These are phyloP conservation scores for Metschnikowia borealis DNA, from an alignment of 805 yeast genomes.

Conservation along the genomic window DNA sequence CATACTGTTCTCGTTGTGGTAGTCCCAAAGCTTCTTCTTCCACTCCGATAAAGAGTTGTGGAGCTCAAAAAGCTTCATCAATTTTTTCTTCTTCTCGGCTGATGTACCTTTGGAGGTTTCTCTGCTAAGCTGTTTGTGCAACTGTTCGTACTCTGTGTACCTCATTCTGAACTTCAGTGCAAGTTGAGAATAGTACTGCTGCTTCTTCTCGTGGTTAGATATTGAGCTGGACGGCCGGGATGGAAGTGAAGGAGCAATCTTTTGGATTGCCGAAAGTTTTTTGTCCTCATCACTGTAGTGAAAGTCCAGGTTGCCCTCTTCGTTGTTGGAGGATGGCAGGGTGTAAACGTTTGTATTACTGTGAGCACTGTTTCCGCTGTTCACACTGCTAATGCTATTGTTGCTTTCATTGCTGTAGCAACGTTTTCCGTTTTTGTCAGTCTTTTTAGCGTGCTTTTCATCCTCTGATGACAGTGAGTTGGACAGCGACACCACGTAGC, in stretches of 20 bases:
- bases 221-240: conserved; percentile 15
- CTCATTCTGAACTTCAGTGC: conserved; percentile 16
- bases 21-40: conserved; percentile 55
- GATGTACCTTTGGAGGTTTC: conserved; percentile 8
- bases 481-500: conserved; percentile 16
- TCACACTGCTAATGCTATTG: conserved; percentile 13
- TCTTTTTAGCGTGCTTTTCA: conserved; percentile 17
- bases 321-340: conserved; percentile 36
- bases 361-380: conserved; percentile 7
- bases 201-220: conserved; percentile 18
- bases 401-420: conserved; percentile 13
- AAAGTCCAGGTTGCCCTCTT: conserved; percentile 18
- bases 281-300: conserved; percentile 15
- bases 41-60: conserved; percentile 51
- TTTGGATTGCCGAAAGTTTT: conserved; percentile 4
- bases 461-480: conserved; percentile 22
- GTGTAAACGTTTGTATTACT: conserved; percentile 20
- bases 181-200: conserved; percentile 16
- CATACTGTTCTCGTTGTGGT: conserved; percentile 29
- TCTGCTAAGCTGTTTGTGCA: conserved; percentile 12
- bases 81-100: conserved; percentile 17
- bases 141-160: conserved; percentile 17
- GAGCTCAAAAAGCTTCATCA: conserved; percentile 43
- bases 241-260: conserved; percentile 8
- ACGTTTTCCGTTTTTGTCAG: conserved; percentile 14